phyloP scores from a whole-genome alignment of 2,329 filamentous ascomycete species.

The Didymella pomorum region DNA sequence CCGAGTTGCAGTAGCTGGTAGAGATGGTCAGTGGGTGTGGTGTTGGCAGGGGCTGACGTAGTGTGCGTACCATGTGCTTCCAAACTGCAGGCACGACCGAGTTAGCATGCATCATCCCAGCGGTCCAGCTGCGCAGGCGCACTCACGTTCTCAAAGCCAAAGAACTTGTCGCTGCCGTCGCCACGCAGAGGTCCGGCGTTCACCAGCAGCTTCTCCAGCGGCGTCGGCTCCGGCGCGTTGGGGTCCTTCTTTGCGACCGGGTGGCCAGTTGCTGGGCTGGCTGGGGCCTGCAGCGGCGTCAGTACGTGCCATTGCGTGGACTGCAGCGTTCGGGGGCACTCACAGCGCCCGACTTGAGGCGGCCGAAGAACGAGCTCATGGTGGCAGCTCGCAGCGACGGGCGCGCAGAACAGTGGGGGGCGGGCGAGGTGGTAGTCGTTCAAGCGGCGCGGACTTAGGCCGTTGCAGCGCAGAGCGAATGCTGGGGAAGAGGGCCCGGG shows the following conservation, averaged over 20 bases:
- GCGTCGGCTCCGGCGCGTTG: conserved; percentile 64
- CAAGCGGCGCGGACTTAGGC: conserved; percentile 26
- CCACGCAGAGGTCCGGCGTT: conserved; percentile 80
- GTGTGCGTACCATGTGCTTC: conserved; percentile 85
- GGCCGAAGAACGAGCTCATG: conserved; percentile 64
- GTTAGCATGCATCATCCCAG: conserved; percentile 9
- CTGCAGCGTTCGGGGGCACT: conserved; percentile 34
- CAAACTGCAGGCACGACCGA: conserved; percentile 69
- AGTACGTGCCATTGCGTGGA: conserved; percentile 33
- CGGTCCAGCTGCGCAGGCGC: conserved; percentile 10
- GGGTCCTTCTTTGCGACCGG: conserved; percentile 67
- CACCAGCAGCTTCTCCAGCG: conserved; percentile 79
- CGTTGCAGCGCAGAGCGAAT: conserved; percentile 10
- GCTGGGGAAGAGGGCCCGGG: conserved; percentile 18
- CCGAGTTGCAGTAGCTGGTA: conserved; percentile 94
- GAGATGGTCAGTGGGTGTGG: conserved; percentile 18
- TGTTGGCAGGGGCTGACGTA: conserved; percentile 12
- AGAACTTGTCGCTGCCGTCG: conserved; percentile 97
- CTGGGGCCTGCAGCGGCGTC: conserved; percentile 53
- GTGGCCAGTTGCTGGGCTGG: conserved; percentile 56
- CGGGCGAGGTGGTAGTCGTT: conserved; percentile 22
- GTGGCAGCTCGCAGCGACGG: conserved; percentile 23
- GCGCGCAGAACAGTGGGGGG: conserved; percentile 24
- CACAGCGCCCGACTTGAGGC: conserved; percentile 60
- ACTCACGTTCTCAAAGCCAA: conserved; percentile 95